Conservation (phyloP, 2,329 filamentous ascomycete species). For the Onygenales sp. region DNA sequence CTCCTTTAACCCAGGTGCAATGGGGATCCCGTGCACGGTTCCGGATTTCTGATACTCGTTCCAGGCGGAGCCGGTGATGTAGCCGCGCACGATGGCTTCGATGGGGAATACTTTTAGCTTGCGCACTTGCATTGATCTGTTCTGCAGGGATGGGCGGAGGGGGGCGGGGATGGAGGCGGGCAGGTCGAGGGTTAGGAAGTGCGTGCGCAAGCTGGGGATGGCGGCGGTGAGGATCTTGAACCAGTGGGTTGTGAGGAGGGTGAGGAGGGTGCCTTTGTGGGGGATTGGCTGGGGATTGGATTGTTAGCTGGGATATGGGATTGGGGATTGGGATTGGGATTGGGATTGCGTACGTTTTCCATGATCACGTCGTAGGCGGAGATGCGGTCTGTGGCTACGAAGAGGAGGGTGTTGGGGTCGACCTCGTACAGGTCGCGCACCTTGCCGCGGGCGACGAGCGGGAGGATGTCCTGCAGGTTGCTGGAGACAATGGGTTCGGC, state of each 20-base stretch:
- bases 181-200: conserved; percentile 52
- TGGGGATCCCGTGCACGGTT: conserved; percentile 68
- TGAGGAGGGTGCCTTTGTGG: conserved; percentile 58
- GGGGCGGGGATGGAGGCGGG: conserved; percentile 39
- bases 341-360: conserved; percentile 50
- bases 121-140: conserved; percentile 68
- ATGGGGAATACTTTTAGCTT: conserved; percentile 66
- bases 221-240: conserved; percentile 50
- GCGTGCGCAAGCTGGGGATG: conserved; percentile 51
- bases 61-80: conserved; percentile 81
- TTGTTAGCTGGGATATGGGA: not conserved
- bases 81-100: conserved; percentile 80
- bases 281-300: conserved; percentile 49
- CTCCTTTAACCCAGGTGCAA: conserved; percentile 59
- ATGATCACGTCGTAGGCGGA: conserved; percentile 93
- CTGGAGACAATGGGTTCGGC: conserved; percentile 30
- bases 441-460: conserved; percentile 55
- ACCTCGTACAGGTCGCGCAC: conserved; percentile 74
- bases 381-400: conserved; percentile 81
- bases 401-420: conserved; percentile 62
- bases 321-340: too few relatives aligned
- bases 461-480: conserved; percentile 35
- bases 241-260: conserved; percentile 59
- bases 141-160: conserved; percentile 46
- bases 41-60: conserved; percentile 63